Evolutionary conservation across 768 basidiomycete genomes (phyloP), one percentile per base, ranked within the genome.

Genomic region (Pholiota conissans): DNA sequence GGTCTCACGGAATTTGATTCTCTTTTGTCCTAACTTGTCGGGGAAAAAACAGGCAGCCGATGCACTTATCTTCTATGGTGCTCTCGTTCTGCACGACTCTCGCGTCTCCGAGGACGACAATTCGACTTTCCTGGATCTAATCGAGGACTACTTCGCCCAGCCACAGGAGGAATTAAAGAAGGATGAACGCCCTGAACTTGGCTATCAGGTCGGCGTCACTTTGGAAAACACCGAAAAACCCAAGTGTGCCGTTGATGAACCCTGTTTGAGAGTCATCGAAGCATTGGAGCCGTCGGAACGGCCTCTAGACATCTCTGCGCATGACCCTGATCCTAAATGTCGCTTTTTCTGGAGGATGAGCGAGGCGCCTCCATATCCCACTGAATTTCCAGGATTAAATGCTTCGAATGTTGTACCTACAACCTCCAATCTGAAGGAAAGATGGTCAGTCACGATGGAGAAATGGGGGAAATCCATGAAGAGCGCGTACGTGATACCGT

Each of bases 171-270:
- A 76, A 0, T 76, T 98, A 55, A 77, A 81, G 76, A 78, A 83
- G 62, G 95, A 98, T 61, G 87, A 92, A 68, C 84, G 86, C 16
- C 92, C 93, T 0, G 92, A 97, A 63, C 75, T 92, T 10, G 86
- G 90, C 55, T 98, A 93, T 71, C 95, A 98, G 73, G 87, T 93
- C 39, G 95, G 95, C 2, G 93, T 94, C 4, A 97, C 95, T 4
- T 84, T 96, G n/a, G 93, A 95, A 74, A 94, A 95, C 71, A 98
- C 94, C 2, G 95, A 97, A 75, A 93, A 92, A 65, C 89, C 90
- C 34, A 91, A 85, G 69, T 93, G 91, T 69, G 90, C 91, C 3
- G 86, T 84, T 9, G 83, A 94, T 66, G 87, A 90, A 48, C 85
- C 90, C 10, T 98, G 95, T 68, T 79, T 92, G 39, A 77, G 78